Percentiles rank a stretch among this genome's conserved stretches.
Evolutionary conservation across 768 basidiomycete species (phyloP).

Genomic region (Cubamyces lactineus): DNA sequence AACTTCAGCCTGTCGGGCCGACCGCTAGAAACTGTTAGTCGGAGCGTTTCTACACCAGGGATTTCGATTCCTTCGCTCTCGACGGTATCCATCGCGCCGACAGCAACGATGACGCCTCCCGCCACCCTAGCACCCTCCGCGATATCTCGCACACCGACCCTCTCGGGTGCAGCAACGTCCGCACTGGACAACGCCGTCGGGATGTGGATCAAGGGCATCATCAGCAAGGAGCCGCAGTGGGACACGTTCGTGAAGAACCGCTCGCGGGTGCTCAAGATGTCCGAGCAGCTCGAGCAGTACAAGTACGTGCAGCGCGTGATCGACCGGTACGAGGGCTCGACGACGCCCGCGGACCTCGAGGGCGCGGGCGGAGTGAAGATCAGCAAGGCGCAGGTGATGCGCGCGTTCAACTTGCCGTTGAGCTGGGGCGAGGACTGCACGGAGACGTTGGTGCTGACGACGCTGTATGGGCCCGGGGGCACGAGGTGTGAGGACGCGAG

Average conservation of each 20-base stretch:
- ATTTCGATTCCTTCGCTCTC: constrained; percentile 17
- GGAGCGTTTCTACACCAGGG: neutral
- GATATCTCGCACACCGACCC: constrained; percentile 13
- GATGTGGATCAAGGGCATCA: constrained; percentile 45
- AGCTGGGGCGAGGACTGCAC: constrained; percentile 50
- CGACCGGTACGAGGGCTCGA: constrained; percentile 47
- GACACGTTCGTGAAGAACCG: constrained; percentile 48
- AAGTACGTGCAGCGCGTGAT: constrained; percentile 54
- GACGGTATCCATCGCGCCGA: constrained; percentile 2
- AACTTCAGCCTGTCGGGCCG: constrained; percentile 5
- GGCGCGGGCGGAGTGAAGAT: constrained; percentile 43
- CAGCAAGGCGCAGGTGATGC: constrained; percentile 54
- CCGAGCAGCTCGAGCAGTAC: constrained; percentile 46
- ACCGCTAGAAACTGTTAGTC: neutral
- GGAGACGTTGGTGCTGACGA: constrained; percentile 54
- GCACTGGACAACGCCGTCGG: constrained; percentile 46
- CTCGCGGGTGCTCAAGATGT: constrained; percentile 31
- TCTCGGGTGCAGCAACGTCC: constrained; percentile 31
- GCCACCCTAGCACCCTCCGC: constrained; percentile 19
- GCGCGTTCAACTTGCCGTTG: constrained; percentile 50
- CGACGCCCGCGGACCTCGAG: constrained; percentile 46
- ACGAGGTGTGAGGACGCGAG: constrained; percentile 49
- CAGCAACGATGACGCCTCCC: constrained; percentile 2
- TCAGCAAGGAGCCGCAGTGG: constrained; percentile 52
- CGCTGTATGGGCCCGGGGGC: constrained; percentile 60